These are phyloP conservation scores for Yueomyces sp. DNA, from an alignment of 805 yeast species.

Conservation along the genomic window DNA sequence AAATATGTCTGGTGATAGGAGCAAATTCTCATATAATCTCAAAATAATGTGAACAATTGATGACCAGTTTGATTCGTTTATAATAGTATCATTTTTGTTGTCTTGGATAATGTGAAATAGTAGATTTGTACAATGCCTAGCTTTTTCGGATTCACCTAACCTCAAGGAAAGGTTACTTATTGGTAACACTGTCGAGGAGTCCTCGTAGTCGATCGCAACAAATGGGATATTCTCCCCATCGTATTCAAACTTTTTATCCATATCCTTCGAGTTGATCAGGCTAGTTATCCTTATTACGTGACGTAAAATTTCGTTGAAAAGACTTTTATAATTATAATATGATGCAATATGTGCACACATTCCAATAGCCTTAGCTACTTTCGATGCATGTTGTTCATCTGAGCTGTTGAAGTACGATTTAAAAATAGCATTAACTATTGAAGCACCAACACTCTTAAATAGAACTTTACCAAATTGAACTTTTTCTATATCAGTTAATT, in stretches of 20 bases:
- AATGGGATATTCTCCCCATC: conserved; percentile 25
- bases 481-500: conserved; percentile 14
- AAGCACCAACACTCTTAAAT: conserved; percentile 49
- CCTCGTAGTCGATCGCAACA: conserved; percentile 31
- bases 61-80: conserved; percentile 37
- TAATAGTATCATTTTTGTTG: conserved; percentile 31
- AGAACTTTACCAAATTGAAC: conserved; percentile 59
- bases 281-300: conserved; percentile 58
- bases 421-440: conserved; percentile 58
- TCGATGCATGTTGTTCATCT: conserved; percentile 78
- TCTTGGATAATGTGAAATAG: conserved; percentile 61
- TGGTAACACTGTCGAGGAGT: conserved; percentile 40
- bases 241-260: not conserved
- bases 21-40: conserved; percentile 54
- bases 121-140: conserved; percentile 77
- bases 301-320: conserved; percentile 55
- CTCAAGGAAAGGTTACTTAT: conserved; percentile 70
- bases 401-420: conserved; percentile 76
- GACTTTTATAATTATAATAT: conserved; percentile 39
- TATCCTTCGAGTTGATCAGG: conserved; percentile 22
- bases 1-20: conserved; percentile 51
- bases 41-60: conserved; percentile 46
- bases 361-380: conserved; percentile 80
- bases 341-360: conserved; percentile 70
- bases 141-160: conserved; percentile 82